Percentiles rank a stretch among this genome's conserved stretches.
Conservation (phyloP, 2,329 filamentous ascomycete species). For the Ploettnerulaceae sp. region DNA sequence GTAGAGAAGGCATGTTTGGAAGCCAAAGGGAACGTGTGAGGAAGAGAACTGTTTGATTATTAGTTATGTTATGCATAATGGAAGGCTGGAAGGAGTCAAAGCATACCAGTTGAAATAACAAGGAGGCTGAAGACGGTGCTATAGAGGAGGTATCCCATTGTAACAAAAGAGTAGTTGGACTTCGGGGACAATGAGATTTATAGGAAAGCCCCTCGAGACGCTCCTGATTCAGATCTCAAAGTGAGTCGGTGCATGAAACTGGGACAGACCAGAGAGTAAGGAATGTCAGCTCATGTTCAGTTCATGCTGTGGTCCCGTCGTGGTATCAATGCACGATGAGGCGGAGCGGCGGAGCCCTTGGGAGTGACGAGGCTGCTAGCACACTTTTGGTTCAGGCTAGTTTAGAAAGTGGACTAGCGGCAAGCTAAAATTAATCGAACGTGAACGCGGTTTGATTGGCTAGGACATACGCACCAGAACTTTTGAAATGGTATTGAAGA, state of each 20-base stretch:
- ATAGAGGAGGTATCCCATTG: constrained; percentile 79
- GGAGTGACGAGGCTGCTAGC: constrained; percentile 4
- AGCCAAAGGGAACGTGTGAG: constrained; percentile 76
- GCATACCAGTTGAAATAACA: constrained; percentile 62
- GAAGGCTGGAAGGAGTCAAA: not conserved
- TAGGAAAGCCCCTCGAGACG: constrained; percentile 8
- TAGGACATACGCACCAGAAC: constrained; percentile 4
- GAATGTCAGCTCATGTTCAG: constrained; percentile 16
- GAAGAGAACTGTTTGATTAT: constrained; percentile 57
- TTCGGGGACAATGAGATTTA: constrained; percentile 9
- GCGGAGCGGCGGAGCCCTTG: constrained; percentile 4
- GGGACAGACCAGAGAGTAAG: constrained; percentile 4
- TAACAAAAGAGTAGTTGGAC: constrained; percentile 12
- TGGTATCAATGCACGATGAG: constrained; percentile 9
- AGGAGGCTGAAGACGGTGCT: constrained; percentile 67
- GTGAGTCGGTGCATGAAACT: constrained; percentile 16
- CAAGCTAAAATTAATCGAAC: too few relatives aligned
- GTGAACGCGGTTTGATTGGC: too few relatives aligned
- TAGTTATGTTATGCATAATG: constrained; percentile 2
- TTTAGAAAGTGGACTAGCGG: too few relatives aligned
- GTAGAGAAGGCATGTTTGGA: constrained; percentile 58
- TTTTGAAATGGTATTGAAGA: constrained; percentile 12
- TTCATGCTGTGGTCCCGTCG: constrained; percentile 9
- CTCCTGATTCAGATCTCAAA: constrained; percentile 7
- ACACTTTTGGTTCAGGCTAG: too few relatives aligned